Percentiles rank a stretch among this genome's conserved stretches.
Conservation (phyloP, 768 basidiomycete genomes). For the Crassisporium funariophilum region DNA sequence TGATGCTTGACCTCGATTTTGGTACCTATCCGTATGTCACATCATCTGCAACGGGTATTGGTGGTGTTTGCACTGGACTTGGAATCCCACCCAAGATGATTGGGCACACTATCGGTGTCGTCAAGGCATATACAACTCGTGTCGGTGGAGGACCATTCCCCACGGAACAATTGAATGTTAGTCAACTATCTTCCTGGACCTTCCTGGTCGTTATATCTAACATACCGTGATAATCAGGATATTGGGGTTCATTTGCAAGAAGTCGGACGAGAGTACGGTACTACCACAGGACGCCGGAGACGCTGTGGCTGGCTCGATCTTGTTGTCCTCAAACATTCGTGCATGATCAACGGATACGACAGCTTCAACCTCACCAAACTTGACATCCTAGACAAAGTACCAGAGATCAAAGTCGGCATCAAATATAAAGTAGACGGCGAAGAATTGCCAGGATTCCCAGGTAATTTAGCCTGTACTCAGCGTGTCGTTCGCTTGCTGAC, state of each 20-base stretch:
- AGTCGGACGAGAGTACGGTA: conserved; percentile 89
- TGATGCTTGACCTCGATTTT: conserved; percentile 98
- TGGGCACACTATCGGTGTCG: conserved; percentile 86
- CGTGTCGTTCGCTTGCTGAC: conserved; percentile 11
- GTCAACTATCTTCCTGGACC: conserved; percentile 32
- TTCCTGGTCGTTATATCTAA: neutral
- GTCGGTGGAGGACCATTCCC: conserved; percentile 99
- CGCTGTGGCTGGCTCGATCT: conserved; percentile 98
- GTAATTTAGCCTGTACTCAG: too few relatives aligned
- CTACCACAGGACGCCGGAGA: conserved; percentile 88
- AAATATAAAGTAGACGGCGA: conserved; percentile 79
- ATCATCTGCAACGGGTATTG: conserved; percentile 89
- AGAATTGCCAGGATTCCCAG: conserved; percentile 84
- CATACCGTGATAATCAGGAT: conserved; percentile 46
- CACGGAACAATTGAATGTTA: conserved; percentile 88
- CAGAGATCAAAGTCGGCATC: conserved; percentile 86
- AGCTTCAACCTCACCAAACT: conserved; percentile 93
- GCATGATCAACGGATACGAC: conserved; percentile 95
- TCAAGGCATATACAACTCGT: conserved; percentile 98
- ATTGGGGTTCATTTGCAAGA: conserved; percentile 89
- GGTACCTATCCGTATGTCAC: conserved; percentile 99
- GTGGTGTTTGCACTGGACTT: conserved; percentile 97
- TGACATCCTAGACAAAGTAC: conserved; percentile 83
- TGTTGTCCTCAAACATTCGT: conserved; percentile 91
- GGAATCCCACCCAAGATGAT: conserved; percentile 91